phyloP scores from a whole-genome alignment of 2,329 filamentous ascomycete species.

The Botrytis elliptica region DNA sequence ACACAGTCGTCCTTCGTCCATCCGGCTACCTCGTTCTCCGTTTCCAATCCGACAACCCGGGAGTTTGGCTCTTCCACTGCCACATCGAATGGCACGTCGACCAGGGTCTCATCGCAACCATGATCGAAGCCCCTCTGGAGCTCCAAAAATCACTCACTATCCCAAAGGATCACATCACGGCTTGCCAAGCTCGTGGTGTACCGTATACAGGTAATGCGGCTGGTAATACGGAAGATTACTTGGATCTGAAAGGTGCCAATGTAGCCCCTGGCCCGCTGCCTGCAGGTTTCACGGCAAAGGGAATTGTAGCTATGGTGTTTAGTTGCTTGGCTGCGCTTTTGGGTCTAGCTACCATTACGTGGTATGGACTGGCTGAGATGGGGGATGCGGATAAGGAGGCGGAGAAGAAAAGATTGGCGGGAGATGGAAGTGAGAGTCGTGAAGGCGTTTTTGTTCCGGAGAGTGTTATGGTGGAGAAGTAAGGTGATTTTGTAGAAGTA shows the following conservation, averaged over 20 bases:
- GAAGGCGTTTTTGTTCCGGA: neutral
- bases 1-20: slow-evolving; percentile 64
- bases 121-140: slow-evolving; percentile 43
- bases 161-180: slow-evolving; percentile 57
- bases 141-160: slow-evolving; percentile 49
- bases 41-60: slow-evolving; percentile 67
- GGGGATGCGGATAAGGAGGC: slow-evolving; percentile 32
- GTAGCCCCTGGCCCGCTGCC: slow-evolving; percentile 32
- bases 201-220: slow-evolving; percentile 69
- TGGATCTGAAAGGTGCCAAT: slow-evolving; percentile 58
- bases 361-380: slow-evolving; percentile 39
- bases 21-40: slow-evolving; percentile 67
- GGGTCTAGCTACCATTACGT: slow-evolving; percentile 35
- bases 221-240: slow-evolving; percentile 61
- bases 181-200: slow-evolving; percentile 53
- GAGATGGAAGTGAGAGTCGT: no score
- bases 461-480: neutral
- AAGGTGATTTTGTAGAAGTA: no score
- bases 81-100: slow-evolving; percentile 77
- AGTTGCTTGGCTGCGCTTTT: slow-evolving; percentile 36
- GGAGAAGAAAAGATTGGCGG: slow-evolving; percentile 28
- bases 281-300: slow-evolving; percentile 35
- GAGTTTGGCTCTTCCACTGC: slow-evolving; percentile 74
- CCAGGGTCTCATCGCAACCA: slow-evolving; percentile 63
- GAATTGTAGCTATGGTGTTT: slow-evolving; percentile 38